These are phyloP conservation scores for Rhododendron mucronatum DNA, from an alignment of 148 eudicot species.

Conservation along the genomic window DNA sequence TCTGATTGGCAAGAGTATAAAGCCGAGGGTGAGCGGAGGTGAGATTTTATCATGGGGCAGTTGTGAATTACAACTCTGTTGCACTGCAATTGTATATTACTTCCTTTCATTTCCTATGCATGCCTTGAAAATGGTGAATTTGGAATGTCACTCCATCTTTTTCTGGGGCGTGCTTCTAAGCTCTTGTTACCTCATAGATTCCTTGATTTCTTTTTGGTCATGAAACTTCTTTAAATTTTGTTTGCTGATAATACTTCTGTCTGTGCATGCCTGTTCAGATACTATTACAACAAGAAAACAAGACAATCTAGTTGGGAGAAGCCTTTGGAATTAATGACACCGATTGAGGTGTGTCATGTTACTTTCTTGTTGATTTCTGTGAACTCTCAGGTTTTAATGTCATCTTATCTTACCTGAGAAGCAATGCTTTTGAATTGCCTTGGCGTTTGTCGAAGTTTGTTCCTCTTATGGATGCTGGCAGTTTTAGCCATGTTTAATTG, in stretches of 20 bases:
- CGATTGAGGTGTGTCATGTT: conserved; percentile 71
- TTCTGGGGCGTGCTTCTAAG: not conserved
- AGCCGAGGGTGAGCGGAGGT: conserved; percentile 83
- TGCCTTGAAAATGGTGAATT: not conserved
- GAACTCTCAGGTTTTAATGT: not conserved
- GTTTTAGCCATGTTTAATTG: conserved; percentile 27
- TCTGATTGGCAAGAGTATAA: conserved; percentile 96
- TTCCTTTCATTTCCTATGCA: not conserved
- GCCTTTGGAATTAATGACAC: conserved; percentile 92
- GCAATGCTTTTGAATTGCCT: conserved; percentile 20
- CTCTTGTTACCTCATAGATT: not conserved
- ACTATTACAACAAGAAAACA: conserved; percentile 88
- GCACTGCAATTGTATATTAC: not conserved
- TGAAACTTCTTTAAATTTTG: not conserved
- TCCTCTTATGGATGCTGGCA: conserved; percentile 22
- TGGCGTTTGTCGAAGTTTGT: conserved; percentile 4
- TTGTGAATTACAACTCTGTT: not conserved
- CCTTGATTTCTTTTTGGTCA: not conserved
- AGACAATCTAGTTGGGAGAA: conserved; percentile 98
- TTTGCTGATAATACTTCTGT: not conserved
- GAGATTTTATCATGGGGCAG: not conserved
- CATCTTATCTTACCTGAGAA: conserved; percentile 7
- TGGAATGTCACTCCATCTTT: not conserved
- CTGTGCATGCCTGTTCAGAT: conserved; percentile 36
- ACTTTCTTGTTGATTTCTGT: conserved; percentile 11